These are phyloP conservation scores for Termitomyces heimii DNA, from an alignment of 768 basidiomycete genomes.

Conservation along the genomic window DNA sequence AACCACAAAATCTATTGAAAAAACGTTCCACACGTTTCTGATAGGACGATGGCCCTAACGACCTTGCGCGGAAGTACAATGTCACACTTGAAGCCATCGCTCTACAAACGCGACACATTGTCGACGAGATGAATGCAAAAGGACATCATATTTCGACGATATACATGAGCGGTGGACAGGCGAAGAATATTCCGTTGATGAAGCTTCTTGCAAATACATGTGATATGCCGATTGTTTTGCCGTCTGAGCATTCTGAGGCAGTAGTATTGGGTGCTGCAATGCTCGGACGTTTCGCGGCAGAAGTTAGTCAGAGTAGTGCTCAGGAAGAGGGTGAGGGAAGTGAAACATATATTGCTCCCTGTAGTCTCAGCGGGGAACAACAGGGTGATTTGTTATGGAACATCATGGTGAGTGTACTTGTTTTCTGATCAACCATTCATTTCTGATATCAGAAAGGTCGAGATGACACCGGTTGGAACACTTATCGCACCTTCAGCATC, in stretches of 20 bases:
- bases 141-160: constrained; percentile 81
- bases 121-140: constrained; percentile 79
- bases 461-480: constrained; percentile 87
- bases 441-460: constrained; percentile 48
- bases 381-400: constrained; percentile 76
- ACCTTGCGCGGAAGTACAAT: constrained; percentile 88
- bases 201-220: constrained; percentile 85
- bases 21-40: not conserved
- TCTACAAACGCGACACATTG: constrained; percentile 90
- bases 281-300: constrained; percentile 83
- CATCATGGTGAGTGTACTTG: constrained; percentile 65
- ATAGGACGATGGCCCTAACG: constrained; percentile 65
- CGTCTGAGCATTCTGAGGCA: constrained; percentile 66
- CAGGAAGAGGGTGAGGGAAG: constrained; percentile 19
- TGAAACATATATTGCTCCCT: constrained; percentile 9
- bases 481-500: constrained; percentile 61
- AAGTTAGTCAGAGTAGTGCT: constrained; percentile 25
- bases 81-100: constrained; percentile 91
- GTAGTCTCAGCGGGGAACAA: constrained; percentile 29
- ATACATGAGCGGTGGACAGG: constrained; percentile 93
- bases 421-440: not conserved
- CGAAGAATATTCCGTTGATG: constrained; percentile 86
- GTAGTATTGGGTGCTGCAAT: constrained; percentile 94
- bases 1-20: not conserved
- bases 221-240: constrained; percentile 75